Conservation (phyloP, 257 asterid species). For the Solanum dulcamara region DNA sequence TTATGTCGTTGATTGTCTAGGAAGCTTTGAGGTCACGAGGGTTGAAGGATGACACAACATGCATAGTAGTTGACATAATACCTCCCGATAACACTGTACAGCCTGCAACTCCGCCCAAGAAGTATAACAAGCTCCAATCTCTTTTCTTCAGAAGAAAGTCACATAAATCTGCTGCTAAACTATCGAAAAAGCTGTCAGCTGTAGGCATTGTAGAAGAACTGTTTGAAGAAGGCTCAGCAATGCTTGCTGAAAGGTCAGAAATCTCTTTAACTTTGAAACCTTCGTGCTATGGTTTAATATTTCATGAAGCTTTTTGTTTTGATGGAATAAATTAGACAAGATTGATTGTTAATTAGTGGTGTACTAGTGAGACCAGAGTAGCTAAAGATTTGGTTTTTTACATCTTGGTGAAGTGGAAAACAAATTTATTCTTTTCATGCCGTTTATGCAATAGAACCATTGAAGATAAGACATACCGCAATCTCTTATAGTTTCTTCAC, state of each 20-base stretch:
- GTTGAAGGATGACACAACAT: conserved; percentile 78
- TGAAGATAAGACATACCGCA: neutral
- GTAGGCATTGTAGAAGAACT: conserved; percentile 68
- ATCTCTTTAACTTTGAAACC: neutral
- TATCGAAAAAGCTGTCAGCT: conserved; percentile 37
- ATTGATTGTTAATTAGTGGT: neutral
- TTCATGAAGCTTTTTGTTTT: neutral
- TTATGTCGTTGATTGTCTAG: conserved; percentile 17
- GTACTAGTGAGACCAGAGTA: neutral
- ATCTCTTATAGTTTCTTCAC: neutral
- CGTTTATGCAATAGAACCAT: neutral
- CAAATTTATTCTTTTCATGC: neutral
- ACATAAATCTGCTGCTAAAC: conserved; percentile 17
- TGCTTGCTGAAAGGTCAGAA: conserved; percentile 51
- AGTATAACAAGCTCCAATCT: conserved; percentile 35
- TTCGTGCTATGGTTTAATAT: neutral
- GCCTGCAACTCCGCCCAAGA: conserved; percentile 33
- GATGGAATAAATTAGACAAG: neutral
- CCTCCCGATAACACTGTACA: conserved; percentile 32
- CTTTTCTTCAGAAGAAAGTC: conserved; percentile 28
- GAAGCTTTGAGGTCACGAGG: conserved; percentile 71
- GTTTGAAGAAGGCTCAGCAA: conserved; percentile 84
- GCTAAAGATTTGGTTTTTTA: neutral
- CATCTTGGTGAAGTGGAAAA: neutral
- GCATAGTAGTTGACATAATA: conserved; percentile 66